Evolutionary conservation across 495 filamentous ascomycete species (phyloP).

Genomic region (Tuber indicum): DNA sequence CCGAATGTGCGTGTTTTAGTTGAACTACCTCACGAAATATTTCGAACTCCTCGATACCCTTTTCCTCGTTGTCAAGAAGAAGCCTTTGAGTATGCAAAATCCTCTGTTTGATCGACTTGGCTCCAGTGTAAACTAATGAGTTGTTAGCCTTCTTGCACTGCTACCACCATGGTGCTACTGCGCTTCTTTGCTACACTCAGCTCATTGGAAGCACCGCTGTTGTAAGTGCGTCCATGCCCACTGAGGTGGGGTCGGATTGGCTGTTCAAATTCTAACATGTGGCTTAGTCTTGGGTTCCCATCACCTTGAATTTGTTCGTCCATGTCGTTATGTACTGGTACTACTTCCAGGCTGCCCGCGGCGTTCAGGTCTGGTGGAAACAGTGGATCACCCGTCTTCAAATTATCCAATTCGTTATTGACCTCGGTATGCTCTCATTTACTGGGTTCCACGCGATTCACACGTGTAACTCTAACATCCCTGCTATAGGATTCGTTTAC

Average conservation of each 20-base stretch:
- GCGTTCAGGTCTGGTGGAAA: conserved; percentile 83
- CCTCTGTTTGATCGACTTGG: conserved; percentile 3
- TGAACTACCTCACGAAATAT: conserved; percentile 81
- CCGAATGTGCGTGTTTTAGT: conserved; percentile 45
- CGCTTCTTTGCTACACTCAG: conserved; percentile 79
- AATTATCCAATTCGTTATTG: conserved; percentile 75
- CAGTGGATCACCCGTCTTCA: conserved; percentile 83
- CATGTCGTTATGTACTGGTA: conserved; percentile 73
- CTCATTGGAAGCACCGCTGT: conserved; percentile 71
- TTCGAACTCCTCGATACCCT: conserved; percentile 73
- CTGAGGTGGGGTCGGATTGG: background rate
- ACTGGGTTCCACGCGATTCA: background rate
- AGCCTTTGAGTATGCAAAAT: conserved; percentile 61
- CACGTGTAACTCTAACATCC: conserved; percentile 16
- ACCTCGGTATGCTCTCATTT: conserved; percentile 55
- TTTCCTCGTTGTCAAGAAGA: conserved; percentile 82
- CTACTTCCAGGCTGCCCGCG: conserved; percentile 79
- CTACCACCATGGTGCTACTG: conserved; percentile 79
- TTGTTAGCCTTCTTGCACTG: conserved; percentile 71
- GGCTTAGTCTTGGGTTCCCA: conserved; percentile 60
- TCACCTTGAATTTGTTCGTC: conserved; percentile 69
- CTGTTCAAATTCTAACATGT: conserved; percentile 11
- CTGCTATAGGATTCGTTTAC: conserved; percentile 70
- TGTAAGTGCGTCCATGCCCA: conserved; percentile 35
- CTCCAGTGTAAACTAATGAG: conserved; percentile 34